Base-by-base conservation (phyloP, 2,329 filamentous ascomycete species). In the Alternaria infectoria region DNA sequence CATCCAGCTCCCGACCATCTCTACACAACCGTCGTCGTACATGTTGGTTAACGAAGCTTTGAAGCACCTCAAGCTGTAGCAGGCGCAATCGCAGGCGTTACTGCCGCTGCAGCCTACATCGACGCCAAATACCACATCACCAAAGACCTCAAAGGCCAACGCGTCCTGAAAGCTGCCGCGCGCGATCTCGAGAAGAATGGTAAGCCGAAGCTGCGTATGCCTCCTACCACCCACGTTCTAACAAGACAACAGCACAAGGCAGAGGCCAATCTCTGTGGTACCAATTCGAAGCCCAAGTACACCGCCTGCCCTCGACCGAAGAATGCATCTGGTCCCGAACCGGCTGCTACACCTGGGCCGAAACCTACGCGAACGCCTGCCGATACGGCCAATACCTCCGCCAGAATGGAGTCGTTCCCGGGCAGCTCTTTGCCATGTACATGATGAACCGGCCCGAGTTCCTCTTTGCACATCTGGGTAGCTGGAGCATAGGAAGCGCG, bases 361-460 rank as follows among this genome's bases (percentile, higher is more conserved):
- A 79, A 61, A 76, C 78, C 17, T 75, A 80, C 61, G 81, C 75
- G 66, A 81, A 78, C 65, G 81, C 80, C 59, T 79, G 77, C 52
- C 76, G 78, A 44, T 80, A 79, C 61, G 77, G 69, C 21, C 76
- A 79, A 58, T 80, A 70, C 62, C 74, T 81, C 63, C 68, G 74
- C 25, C 68, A 74, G 40, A 68, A 84, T 2, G 89, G 87, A 5
- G 85, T 92, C 17, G 80, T 83, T 70, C 84, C 86, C 0, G 85
- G 86, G 4, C 85, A 91, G 32, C 80, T 91, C 2, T 88, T 92
- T 1, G 87, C 85, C 4, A 83, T 92, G 62, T 91, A 90, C 77
- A 86, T 92, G 77, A 85, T 84, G 70, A 93, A 92, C 76, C 86
- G 87, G 13, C 84, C 88, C 0, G 89, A 92, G 59, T 91, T 92